Evolutionary conservation across 2,329 filamentous ascomycete genomes (phyloP), one percentile per base, ranked within the genome.

Genomic region (Beauveria varroae): DNA sequence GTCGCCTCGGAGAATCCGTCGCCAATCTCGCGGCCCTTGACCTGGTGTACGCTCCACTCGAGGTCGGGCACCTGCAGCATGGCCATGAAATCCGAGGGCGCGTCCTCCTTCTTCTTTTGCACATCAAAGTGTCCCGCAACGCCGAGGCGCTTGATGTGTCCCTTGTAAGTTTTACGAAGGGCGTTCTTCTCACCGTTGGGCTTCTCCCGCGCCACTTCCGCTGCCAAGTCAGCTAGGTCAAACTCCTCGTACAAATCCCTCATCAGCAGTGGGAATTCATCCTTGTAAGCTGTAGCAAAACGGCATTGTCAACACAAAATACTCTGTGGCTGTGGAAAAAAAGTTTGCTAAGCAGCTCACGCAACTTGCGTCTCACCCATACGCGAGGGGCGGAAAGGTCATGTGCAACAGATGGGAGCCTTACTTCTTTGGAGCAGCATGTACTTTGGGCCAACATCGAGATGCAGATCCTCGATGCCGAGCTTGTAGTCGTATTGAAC

Each of bases 161-260:
- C 84, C 72, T 88, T 88, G 76, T 87, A 88, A 18, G 85, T 87
- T 70, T 87, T 87, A 28, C 85, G 80, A 54, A 88, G 76, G 65
- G 82, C 83, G 68, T 87, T 87, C 77, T 87, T 87, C 71, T 86
- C 82, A 65, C 85, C 85, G 69, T 86, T 86, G 16, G 84, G 83
- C 69, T 86, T 83, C 58, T 82, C 82, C 63, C 85, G 80, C 63
- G 85, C 85, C 46, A 87, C 84, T 65, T 85, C 81, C 62, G 81
- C 79, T 62, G 85, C 85, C 60, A 88, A 78, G 57, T 72, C 74
- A 53, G 78, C 76, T 65, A 88, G 73, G 67, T 77, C 76, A 72
- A 84, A 88, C 69, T 80, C 76, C 63, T 81, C 78, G 68, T 83
- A 87, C 59, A 87, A 75, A 69, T 88, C 85, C 67, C 81, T 77